phyloP scores from a whole-genome alignment of 176 grass and related monocot genomes.

The Lolium rigidum region DNA sequence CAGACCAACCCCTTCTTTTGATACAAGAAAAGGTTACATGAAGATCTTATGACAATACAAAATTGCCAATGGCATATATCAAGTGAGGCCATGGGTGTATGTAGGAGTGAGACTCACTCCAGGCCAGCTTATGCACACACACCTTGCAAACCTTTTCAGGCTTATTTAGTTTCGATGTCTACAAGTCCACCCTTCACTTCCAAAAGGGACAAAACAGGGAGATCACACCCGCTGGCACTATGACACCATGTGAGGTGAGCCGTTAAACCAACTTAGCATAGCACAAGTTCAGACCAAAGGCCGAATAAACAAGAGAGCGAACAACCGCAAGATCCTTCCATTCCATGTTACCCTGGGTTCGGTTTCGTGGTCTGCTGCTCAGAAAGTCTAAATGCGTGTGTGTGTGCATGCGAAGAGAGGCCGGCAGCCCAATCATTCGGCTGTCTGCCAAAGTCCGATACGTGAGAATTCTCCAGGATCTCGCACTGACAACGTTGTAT shows the following conservation, averaged over 20 bases:
- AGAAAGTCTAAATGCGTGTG: neutral
- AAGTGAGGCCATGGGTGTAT: neutral
- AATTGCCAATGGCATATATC: neutral
- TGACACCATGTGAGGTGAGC: constrained; percentile 13
- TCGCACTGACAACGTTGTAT: too few relatives aligned
- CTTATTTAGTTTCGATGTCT: neutral
- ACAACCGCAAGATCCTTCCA: neutral
- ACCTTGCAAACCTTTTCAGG: neutral
- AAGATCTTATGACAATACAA: neutral
- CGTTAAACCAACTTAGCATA: constrained; percentile 27
- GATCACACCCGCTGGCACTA: neutral
- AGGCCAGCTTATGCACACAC: too few relatives aligned
- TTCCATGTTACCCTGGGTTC: constrained; percentile 22
- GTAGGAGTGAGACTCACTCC: too few relatives aligned
- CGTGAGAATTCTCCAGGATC: too few relatives aligned
- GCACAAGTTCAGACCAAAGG: too few relatives aligned
- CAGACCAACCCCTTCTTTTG: neutral
- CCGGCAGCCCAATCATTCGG: too few relatives aligned
- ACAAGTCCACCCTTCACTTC: constrained; percentile 33
- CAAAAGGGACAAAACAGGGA: neutral
- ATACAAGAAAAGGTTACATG: neutral
- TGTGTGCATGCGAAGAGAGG: too few relatives aligned
- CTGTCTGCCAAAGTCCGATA: neutral
- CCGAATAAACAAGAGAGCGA: neutral
- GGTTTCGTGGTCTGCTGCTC: neutral